Conservation (phyloP, 306 rosid genomes). For the Quercus alba region DNA sequence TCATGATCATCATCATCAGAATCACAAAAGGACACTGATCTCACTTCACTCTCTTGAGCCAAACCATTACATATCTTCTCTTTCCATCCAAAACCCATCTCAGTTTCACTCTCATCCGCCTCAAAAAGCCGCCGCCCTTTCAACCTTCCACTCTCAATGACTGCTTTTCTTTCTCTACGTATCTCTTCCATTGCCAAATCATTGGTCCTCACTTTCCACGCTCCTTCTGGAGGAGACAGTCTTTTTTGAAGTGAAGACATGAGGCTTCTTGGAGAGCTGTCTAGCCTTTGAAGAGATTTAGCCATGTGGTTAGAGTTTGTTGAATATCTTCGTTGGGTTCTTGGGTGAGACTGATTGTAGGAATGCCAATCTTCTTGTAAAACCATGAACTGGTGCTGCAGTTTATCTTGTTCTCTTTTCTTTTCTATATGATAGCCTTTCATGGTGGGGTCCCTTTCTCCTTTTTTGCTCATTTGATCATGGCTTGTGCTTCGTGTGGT, state of each 20-base stretch:
- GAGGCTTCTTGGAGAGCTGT: conserved; percentile 40
- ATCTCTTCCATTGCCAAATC: conserved; percentile 34
- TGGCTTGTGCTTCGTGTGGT: not conserved
- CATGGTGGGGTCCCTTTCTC: conserved; percentile 36
- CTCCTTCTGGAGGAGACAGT: conserved; percentile 10
- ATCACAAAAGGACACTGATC: conserved; percentile 26
- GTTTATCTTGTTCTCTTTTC: conserved; percentile 4
- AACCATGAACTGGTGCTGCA: conserved; percentile 25
- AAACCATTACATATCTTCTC: not conserved
- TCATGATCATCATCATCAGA: conserved; percentile 5
- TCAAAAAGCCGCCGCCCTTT: conserved; percentile 52
- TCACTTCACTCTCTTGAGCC: conserved; percentile 35
- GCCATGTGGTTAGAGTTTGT: not conserved
- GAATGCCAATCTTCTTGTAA: conserved; percentile 51
- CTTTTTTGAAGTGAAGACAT: conserved; percentile 45
- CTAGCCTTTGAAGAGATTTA: conserved; percentile 17
- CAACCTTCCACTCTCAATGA: conserved; percentile 38
- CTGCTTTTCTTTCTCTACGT: conserved; percentile 34
- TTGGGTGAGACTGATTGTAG: conserved; percentile 34
- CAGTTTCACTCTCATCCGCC: not conserved
- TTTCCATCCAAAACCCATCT: not conserved
- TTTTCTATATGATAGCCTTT: conserved; percentile 23
- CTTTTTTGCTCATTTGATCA: not conserved
- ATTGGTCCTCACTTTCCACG: conserved; percentile 19
- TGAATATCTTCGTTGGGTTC: not conserved